Evolutionary conservation across 257 asterid genomes (phyloP).

Genomic region (Apocynum venetum): DNA sequence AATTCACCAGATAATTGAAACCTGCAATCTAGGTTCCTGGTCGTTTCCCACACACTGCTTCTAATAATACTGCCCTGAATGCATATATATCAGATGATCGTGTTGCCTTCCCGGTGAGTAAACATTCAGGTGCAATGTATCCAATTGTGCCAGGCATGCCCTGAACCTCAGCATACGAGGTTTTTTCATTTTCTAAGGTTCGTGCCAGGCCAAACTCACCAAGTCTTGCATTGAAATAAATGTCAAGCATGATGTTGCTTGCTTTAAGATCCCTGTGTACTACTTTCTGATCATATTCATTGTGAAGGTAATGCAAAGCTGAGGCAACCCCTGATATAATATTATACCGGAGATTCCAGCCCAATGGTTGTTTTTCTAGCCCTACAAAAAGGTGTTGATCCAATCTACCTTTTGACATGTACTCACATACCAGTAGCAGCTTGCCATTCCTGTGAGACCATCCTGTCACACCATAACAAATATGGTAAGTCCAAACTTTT

Average conservation of each 20-base stretch:
- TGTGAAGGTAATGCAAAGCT: slow-evolving; percentile 84
- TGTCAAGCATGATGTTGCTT: slow-evolving; percentile 89
- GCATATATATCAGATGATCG: slow-evolving; percentile 47
- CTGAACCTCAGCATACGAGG: slow-evolving; percentile 59
- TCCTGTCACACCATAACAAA: slow-evolving; percentile 41
- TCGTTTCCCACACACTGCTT: too few relatives aligned
- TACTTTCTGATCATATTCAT: slow-evolving; percentile 78
- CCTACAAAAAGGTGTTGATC: slow-evolving; percentile 70
- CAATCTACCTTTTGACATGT: slow-evolving; percentile 90
- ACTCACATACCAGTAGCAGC: slow-evolving; percentile 73
- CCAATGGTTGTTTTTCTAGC: slow-evolving; percentile 35
- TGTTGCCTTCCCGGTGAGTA: slow-evolving; percentile 85
- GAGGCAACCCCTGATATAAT: slow-evolving; percentile 72
- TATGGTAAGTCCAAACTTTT: background rate
- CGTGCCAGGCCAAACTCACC: slow-evolving; percentile 97
- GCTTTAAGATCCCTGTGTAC: slow-evolving; percentile 88
- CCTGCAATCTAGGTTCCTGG: too few relatives aligned
- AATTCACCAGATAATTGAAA: too few relatives aligned
- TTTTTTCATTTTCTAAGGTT: slow-evolving; percentile 68
- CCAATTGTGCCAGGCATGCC: slow-evolving; percentile 71
- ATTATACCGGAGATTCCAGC: slow-evolving; percentile 62
- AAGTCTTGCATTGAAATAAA: slow-evolving; percentile 68
- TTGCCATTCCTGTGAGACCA: slow-evolving; percentile 93
- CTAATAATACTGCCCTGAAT: too few relatives aligned
- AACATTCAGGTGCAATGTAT: slow-evolving; percentile 91